Percentiles rank a stretch among this genome's conserved stretches.
Evolutionary conservation across 1,284 basidiomycete species (phyloP).

Genomic region (Naganishia sp.): DNA sequence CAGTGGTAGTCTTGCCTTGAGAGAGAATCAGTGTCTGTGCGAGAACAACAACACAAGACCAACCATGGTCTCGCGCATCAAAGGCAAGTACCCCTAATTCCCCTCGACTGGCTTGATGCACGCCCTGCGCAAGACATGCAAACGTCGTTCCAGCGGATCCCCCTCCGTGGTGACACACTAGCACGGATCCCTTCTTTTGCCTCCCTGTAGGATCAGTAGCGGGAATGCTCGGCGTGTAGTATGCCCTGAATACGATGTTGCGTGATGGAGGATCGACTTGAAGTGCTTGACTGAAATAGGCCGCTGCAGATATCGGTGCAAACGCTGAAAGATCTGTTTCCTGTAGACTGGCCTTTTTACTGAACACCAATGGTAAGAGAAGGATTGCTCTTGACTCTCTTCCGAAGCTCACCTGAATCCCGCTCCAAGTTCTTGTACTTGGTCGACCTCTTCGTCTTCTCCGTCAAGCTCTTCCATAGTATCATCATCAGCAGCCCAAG

Average conservation of each 20-base stretch:
- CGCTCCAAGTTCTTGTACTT: conserved; percentile 54
- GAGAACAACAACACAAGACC: conserved; percentile 39
- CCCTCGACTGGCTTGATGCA: conserved; percentile 64
- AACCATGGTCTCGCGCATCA: conserved; percentile 88
- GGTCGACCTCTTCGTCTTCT: conserved; percentile 61
- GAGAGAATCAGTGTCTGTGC: background rate
- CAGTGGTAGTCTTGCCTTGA: conserved; percentile 62
- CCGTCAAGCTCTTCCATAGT: conserved; percentile 55
- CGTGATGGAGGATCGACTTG: conserved; percentile 67
- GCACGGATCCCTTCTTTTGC: conserved; percentile 62
- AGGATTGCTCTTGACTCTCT: conserved; percentile 5
- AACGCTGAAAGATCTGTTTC: conserved; percentile 56
- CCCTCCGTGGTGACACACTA: conserved; percentile 92
- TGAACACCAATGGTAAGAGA: background rate
- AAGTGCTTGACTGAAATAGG: conserved; percentile 73
- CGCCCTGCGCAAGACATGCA: conserved; percentile 79
- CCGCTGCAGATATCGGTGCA: conserved; percentile 70
- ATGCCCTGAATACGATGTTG: conserved; percentile 69
- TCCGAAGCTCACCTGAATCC: conserved; percentile 25
- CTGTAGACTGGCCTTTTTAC: background rate
- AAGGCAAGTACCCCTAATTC: conserved; percentile 80
- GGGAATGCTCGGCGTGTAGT: conserved; percentile 64
- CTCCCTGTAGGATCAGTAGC: conserved; percentile 27
- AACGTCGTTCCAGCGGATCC: conserved; percentile 88
- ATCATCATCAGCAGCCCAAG: conserved; percentile 52